Conservation (phyloP, 2,329 filamentous ascomycete species). For the Tolypocladium guangdongense region DNA sequence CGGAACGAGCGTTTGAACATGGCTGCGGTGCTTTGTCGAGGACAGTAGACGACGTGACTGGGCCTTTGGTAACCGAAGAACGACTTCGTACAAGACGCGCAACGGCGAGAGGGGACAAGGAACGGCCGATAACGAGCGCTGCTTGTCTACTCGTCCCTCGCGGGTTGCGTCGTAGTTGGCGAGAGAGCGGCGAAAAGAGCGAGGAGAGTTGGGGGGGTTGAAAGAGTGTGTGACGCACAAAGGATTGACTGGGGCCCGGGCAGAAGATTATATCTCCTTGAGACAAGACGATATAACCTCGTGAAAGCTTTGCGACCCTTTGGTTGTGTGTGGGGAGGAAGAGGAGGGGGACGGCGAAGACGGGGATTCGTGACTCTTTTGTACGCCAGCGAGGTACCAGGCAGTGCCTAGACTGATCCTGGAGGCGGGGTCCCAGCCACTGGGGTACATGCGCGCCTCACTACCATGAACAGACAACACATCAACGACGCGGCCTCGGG, state of each 20-base stretch:
- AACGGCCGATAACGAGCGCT: constrained; percentile 1
- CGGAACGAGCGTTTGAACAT: constrained; percentile 94
- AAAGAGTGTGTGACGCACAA: constrained; percentile 27
- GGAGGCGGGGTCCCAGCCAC: constrained; percentile 5
- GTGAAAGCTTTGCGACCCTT: constrained; percentile 47
- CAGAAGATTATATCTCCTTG: constrained; percentile 34
- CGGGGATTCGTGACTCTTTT: constrained; percentile 4
- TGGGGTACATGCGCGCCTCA: constrained; percentile 4
- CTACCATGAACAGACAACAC: neutral
- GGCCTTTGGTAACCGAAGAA: constrained; percentile 11
- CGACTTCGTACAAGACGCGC: neutral
- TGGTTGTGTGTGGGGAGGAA: constrained; percentile 39
- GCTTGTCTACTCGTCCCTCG: constrained; percentile 1
- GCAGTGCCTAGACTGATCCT: neutral
- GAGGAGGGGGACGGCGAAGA: constrained; percentile 4
- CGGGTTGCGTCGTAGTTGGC: constrained; percentile 12
- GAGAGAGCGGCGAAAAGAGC: constrained; percentile 46
- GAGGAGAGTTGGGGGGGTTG: constrained; percentile 21
- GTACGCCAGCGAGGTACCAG: neutral
- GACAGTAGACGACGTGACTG: neutral
- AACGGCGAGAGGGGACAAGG: constrained; percentile 1
- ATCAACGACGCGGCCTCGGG: neutral
- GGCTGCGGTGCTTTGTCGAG: constrained; percentile 22
- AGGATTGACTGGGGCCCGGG: constrained; percentile 43
- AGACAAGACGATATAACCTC: constrained; percentile 38